Evolutionary conservation across 768 basidiomycete species (phyloP).

Genomic region (Pisolithus marmoratus): DNA sequence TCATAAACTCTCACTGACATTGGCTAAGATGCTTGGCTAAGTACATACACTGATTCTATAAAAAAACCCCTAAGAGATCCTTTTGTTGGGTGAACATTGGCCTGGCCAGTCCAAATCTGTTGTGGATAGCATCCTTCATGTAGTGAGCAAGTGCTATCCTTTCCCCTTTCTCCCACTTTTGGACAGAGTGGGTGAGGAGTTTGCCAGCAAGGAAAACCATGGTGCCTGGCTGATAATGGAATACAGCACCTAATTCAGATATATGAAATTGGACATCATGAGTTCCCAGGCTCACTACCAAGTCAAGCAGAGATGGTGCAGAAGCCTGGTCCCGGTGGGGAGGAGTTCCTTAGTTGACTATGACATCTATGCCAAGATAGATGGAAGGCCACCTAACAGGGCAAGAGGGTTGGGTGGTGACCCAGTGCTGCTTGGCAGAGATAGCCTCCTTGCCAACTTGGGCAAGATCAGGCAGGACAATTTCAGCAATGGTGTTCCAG

Average conservation of each 20-base stretch:
- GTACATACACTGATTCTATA: background rate
- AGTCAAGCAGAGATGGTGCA: background rate
- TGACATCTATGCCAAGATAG: slow-evolving; percentile 2
- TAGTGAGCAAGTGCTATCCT: background rate
- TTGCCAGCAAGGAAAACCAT: background rate
- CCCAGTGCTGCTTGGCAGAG: no score
- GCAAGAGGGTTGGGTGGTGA: no score
- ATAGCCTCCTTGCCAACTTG: no score
- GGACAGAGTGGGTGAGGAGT: background rate
- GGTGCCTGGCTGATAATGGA: slow-evolving; percentile 1
- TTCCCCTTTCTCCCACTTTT: background rate
- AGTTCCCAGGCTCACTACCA: slow-evolving; percentile 1
- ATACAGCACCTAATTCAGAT: background rate
- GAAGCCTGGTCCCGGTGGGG: background rate
- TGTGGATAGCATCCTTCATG: background rate
- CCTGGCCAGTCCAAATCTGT: no score
- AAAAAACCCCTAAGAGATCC: background rate
- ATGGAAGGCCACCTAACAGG: background rate
- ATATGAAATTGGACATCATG: background rate
- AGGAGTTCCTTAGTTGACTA: background rate
- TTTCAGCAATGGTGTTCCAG: no score
- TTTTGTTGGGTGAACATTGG: background rate
- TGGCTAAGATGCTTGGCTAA: background rate
- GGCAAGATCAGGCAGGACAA: no score
- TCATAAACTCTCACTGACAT: no score